A percentile compares a stretch with the other conserved stretches of the same genome.
phyloP scores from a whole-genome alignment of 805 yeast species.

The Wickerhamomyces ciferrii region DNA sequence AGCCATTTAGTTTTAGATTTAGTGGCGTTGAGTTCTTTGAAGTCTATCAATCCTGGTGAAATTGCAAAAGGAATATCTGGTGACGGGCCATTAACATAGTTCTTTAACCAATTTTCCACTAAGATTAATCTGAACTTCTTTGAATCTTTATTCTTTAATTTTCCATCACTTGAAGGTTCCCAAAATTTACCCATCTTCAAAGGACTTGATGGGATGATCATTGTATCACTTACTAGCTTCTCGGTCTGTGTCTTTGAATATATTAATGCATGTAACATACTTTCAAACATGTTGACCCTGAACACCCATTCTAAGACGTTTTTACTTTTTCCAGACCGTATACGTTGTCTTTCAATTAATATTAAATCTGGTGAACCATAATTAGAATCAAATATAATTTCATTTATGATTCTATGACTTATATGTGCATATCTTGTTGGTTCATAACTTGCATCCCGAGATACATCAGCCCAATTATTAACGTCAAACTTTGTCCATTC shows the following conservation, averaged over 20 bases:
- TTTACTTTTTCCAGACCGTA: conserved; percentile 41
- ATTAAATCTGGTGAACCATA: conserved; percentile 31
- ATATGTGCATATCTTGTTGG: conserved; percentile 21
- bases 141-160: conserved; percentile 4
- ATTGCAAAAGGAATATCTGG: conserved; percentile 2
- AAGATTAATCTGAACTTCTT: conserved; percentile 12
- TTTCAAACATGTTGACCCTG: conserved; percentile 49
- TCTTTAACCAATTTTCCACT: conserved; percentile 16
- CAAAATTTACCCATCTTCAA: conserved; percentile 18
- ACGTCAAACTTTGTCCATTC: conserved; percentile 32
- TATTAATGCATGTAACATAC: conserved; percentile 33
- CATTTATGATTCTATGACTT: conserved; percentile 21
- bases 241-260: conserved; percentile 4
- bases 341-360: conserved; percentile 52
- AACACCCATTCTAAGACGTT: conserved; percentile 45
- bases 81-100: background rate
- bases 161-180: conserved; percentile 7
- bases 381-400: conserved; percentile 15
- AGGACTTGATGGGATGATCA: conserved; percentile 14
- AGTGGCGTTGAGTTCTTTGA: background rate
- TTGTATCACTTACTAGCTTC: conserved; percentile 3
- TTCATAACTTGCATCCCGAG: conserved; percentile 9
- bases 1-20: conserved; percentile 13
- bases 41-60: conserved; percentile 6
- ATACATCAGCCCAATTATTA: conserved; percentile 10